Evolutionary conservation across 2,329 filamentous ascomycete species (phyloP), one percentile per base, ranked within the genome.

Genomic region (Aspergillus tanneri): DNA sequence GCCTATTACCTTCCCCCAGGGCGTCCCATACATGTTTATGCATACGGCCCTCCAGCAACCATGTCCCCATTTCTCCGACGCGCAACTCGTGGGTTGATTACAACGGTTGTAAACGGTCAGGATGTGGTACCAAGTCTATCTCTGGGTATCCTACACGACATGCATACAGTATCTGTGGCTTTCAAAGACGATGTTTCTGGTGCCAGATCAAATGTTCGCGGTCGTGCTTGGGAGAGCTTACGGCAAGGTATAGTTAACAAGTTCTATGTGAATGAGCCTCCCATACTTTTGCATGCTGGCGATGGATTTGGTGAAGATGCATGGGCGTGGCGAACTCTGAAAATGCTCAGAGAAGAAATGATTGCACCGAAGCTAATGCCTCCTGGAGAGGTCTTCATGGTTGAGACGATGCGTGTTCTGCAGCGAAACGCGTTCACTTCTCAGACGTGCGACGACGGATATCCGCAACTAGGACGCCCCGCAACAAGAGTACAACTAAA

Each of bases 71-170:
- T 83, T 2, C 76, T 91, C 6, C 81, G 86, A 34, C 80, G 80
- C 49, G 84, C 84, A 9, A 90, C 87, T 0, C 78, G 85, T 11
- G 87, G 86, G 1, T 76, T 91, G 6, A 85, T 91, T 51, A 91
- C 87, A 2, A 89, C 83, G 7, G 77, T 87, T 4, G 80, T 90
- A 9, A 85, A 90, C 58, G 84, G 85, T 14, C 80, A 84, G 61
- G 87, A 91, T 61, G 72, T 90, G 8, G 86, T 91, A 0, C 87
- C 87, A 0, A 83, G 81, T 44, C 77, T 91, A 4, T 90, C 86
- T 0, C 76, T 90, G 0, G 87, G 87, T 2, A 78, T 87, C 0
- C 71, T 91, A 2, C 86, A 89, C 58, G 87, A 91, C 63, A 80
- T 90, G 48, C 87, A 89, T 64, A 82, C 84, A 1, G 77, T 87